These are phyloP conservation scores for Neoboletus brunneissimus DNA, from an alignment of 768 basidiomycete genomes.

Conservation along the genomic window DNA sequence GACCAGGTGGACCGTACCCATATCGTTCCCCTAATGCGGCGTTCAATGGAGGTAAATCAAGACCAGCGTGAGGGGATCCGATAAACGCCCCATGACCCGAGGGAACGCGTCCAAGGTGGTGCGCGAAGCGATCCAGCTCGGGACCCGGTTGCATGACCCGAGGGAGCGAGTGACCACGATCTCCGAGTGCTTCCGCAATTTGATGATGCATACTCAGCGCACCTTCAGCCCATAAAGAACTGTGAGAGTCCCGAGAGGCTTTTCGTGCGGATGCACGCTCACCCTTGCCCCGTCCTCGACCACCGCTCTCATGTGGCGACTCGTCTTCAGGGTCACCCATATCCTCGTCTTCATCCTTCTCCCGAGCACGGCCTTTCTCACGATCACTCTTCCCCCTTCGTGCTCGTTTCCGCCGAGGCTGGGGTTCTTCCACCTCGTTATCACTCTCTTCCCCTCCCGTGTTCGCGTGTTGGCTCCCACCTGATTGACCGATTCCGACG, in stretches of 20 bases:
- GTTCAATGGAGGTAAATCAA: conserved; percentile 61
- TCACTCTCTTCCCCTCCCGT: conserved; percentile 44
- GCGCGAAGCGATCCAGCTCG: conserved; percentile 33
- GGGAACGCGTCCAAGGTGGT: conserved; percentile 34
- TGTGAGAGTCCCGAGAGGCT: conserved; percentile 36
- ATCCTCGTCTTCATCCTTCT: conserved; percentile 45
- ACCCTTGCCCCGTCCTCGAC: conserved; percentile 37
- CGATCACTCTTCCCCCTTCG: conserved; percentile 39
- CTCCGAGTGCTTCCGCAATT: conserved; percentile 35
- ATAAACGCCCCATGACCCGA: conserved; percentile 37
- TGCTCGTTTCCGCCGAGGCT: conserved; percentile 60
- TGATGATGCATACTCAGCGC: conserved; percentile 34
- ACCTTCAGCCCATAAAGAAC: conserved; percentile 34
- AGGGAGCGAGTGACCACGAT: conserved; percentile 33
- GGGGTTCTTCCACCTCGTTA: conserved; percentile 37
- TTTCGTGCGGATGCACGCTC: conserved; percentile 35
- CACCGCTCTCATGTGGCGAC: conserved; percentile 31
- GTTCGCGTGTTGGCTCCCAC: conserved; percentile 34
- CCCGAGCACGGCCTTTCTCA: conserved; percentile 36
- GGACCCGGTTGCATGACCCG: conserved; percentile 30
- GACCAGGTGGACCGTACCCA: conserved; percentile 36
- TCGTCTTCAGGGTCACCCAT: conserved; percentile 46
- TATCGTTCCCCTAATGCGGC: conserved; percentile 39
- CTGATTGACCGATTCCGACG: conserved; percentile 70
- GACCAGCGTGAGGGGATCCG: conserved; percentile 42